A percentile compares a stretch with the other conserved stretches of the same genome.
Conservation (phyloP, 108 stramenopile genomes). For the Skeletonema grethae region DNA sequence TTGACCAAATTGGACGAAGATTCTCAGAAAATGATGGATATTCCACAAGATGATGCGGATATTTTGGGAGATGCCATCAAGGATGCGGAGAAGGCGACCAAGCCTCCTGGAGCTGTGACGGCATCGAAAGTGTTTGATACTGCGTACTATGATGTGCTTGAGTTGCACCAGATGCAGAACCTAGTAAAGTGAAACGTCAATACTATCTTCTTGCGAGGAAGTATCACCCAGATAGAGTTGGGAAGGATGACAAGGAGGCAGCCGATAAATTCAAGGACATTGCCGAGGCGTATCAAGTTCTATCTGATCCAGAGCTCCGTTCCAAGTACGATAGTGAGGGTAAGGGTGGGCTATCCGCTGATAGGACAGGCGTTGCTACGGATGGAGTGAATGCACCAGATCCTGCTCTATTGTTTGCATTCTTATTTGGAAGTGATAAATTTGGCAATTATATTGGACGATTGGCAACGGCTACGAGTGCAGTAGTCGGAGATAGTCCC, state of each 20-base stretch:
- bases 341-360: slow-evolving; percentile 52
- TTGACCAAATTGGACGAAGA: slow-evolving; percentile 57
- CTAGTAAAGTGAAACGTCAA: slow-evolving; percentile 83
- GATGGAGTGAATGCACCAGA: slow-evolving; percentile 35
- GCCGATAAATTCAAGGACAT: slow-evolving; percentile 80
- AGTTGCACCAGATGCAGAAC: slow-evolving; percentile 68
- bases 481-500: slow-evolving; percentile 65
- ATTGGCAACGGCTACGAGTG: slow-evolving; percentile 68
- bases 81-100: slow-evolving; percentile 40
- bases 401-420: slow-evolving; percentile 70
- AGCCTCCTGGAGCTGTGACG: slow-evolving; percentile 11
- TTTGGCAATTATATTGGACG: slow-evolving; percentile 71
- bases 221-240: slow-evolving; percentile 89
- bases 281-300: slow-evolving; percentile 84
- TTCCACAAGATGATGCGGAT: slow-evolving; percentile 73
- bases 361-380: slow-evolving; percentile 57
- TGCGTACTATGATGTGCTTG: slow-evolving; percentile 79
- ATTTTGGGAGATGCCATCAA: slow-evolving; percentile 44
- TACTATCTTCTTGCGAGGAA: slow-evolving; percentile 91
- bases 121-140: slow-evolving; percentile 62
- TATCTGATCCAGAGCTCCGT: slow-evolving; percentile 71
- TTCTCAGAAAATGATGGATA: slow-evolving; percentile 32
- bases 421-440: slow-evolving; percentile 78
- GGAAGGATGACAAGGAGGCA: slow-evolving; percentile 62
- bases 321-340: slow-evolving; percentile 68